Conservation (phyloP, 2,329 filamentous ascomycete species). For the Aureobasidium namibiae region DNA sequence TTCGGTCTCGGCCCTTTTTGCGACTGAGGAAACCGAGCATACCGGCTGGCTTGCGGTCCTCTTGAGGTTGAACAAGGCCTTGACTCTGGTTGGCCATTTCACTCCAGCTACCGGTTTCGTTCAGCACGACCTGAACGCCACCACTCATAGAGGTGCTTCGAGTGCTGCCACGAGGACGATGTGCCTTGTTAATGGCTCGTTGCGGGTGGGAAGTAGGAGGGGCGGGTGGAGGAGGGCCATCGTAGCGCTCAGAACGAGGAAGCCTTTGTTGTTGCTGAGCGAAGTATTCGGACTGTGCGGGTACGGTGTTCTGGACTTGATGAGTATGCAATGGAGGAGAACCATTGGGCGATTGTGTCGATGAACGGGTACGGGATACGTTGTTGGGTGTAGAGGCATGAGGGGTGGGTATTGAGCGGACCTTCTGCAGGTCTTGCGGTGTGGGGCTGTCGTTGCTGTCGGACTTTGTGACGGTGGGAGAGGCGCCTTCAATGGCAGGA, state of each 20-base stretch:
- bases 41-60: conserved; percentile 56
- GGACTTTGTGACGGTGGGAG: neutral
- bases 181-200: conserved; percentile 20
- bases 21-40: conserved; percentile 85
- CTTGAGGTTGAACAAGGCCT: conserved; percentile 53
- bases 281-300: conserved; percentile 20
- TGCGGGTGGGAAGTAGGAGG: conserved; percentile 21
- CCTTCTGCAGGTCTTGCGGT: conserved; percentile 13
- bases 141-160: conserved; percentile 70
- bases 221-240: conserved; percentile 18
- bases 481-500: neutral
- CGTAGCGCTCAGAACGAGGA: conserved; percentile 23
- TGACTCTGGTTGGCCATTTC: conserved; percentile 79
- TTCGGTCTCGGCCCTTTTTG: conserved; percentile 84
- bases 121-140: conserved; percentile 83
- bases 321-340: conserved; percentile 35
- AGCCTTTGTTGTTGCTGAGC: conserved; percentile 14
- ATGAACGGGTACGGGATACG: conserved; percentile 33
- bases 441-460: neutral
- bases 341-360: conserved; percentile 40
- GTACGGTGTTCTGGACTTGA: conserved; percentile 3
- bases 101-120: conserved; percentile 84
- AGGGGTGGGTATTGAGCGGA: conserved; percentile 24
- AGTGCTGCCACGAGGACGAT: conserved; percentile 51
- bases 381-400: conserved; percentile 31